Conservation (phyloP, 306 rosid genomes). For the Cicer arietinum region DNA sequence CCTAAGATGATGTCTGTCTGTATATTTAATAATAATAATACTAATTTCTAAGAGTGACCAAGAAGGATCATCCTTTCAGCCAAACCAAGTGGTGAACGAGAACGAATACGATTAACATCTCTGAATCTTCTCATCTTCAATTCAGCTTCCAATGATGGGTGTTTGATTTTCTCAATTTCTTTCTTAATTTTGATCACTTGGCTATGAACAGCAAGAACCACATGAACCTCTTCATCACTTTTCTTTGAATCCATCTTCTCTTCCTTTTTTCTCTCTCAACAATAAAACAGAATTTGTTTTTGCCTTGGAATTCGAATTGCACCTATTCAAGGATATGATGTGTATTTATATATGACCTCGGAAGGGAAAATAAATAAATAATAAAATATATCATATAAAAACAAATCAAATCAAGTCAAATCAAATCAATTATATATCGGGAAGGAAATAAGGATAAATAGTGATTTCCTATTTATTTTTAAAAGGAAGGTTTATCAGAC, state of each 20-base stretch:
- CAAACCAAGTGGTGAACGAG: slow-evolving; percentile 74
- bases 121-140: slow-evolving; percentile 46
- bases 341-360: not conserved
- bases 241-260: not conserved
- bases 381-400: not conserved
- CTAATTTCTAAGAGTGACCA: slow-evolving; percentile 43
- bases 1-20: not conserved
- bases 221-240: slow-evolving; percentile 27
- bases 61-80: slow-evolving; percentile 50
- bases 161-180: slow-evolving; percentile 71
- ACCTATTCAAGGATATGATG: not conserved
- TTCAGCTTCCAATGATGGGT: slow-evolving; percentile 68
- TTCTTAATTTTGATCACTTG: slow-evolving; percentile 83
- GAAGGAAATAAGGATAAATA: not conserved
- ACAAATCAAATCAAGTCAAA: not conserved
- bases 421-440: not conserved
- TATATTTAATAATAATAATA: not conserved
- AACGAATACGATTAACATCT: slow-evolving; percentile 51
- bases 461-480: not conserved
- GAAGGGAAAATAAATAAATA: not conserved
- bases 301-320: not conserved
- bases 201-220: slow-evolving; percentile 65
- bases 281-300: not conserved
- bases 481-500: not conserved
- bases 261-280: not conserved